These are phyloP conservation scores for Pseudoscleropodium purum DNA, from an alignment of 225 moss, liverwort and hornwort genomes.

Conservation along the genomic window DNA sequence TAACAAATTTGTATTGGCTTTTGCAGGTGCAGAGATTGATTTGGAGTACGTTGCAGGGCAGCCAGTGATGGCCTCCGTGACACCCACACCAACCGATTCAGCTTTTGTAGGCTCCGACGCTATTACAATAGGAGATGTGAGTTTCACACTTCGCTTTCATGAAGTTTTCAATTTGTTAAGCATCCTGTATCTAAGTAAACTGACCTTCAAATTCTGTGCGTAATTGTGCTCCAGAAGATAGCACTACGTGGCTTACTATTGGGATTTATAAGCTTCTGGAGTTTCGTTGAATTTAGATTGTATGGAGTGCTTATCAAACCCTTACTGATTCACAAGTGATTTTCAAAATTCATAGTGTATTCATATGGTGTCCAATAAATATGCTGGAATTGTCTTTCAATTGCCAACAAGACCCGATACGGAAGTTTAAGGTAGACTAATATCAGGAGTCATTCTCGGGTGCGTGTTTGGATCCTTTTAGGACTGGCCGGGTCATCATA, in stretches of 20 bases:
- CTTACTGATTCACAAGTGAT: neutral
- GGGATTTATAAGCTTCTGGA: neutral
- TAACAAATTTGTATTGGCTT: neutral
- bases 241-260: no score
- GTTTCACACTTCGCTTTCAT: neutral
- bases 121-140: constrained; percentile 78
- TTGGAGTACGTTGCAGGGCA: constrained; percentile 51
- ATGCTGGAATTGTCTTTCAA: neutral
- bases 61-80: constrained; percentile 24
- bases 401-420: no score
- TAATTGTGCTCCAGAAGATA: neutral
- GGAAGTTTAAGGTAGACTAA: no score
- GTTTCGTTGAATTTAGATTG: neutral
- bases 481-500: neutral
- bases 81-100: constrained; percentile 44
- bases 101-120: constrained; percentile 22
- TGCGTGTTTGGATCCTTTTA: neutral
- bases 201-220: neutral
- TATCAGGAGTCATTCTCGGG: neutral
- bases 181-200: no score
- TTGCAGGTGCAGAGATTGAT: constrained; percentile 48
- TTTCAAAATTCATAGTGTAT: neutral
- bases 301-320: neutral
- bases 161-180: neutral
- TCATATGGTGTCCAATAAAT: neutral